These are phyloP conservation scores for Claviceps maximensis DNA, from an alignment of 2,329 filamentous ascomycete genomes.

Conservation along the genomic window DNA sequence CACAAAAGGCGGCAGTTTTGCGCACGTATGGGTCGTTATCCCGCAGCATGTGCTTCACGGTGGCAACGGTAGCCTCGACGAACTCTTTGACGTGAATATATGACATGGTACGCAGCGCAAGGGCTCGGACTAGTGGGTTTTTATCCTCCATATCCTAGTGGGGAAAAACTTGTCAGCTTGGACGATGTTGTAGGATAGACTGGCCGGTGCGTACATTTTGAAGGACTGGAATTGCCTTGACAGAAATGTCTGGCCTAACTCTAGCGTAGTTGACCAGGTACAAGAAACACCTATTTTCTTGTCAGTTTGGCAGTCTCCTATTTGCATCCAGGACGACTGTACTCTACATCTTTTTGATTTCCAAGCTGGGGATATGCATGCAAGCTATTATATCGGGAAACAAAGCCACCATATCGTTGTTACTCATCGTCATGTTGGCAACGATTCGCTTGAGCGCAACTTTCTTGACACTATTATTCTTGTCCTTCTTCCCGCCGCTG, in stretches of 20 bases:
- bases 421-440: conserved; percentile 99
- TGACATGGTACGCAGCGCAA: conserved; percentile 88
- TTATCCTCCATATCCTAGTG: conserved; percentile 78
- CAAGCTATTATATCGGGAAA: conserved; percentile 92
- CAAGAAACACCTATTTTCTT: conserved; percentile 68
- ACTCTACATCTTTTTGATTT: conserved; percentile 96
- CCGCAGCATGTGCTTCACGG: conserved; percentile 69
- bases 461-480: conserved; percentile 90
- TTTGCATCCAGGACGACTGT: neutral
- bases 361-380: conserved; percentile 87
- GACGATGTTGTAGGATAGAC: neutral
- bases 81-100: conserved; percentile 96
- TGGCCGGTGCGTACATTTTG: conserved; percentile 46
- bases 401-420: conserved; percentile 97
- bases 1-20: conserved; percentile 91
- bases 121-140: conserved; percentile 82
- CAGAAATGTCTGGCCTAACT: conserved; percentile 82
- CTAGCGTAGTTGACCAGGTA: conserved; percentile 95
- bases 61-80: conserved; percentile 75
- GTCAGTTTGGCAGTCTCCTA: neutral
- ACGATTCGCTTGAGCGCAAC: conserved; percentile 99
- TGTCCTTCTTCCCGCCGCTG: conserved; percentile 93
- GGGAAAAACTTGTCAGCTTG: neutral
- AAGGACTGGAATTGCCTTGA: conserved; percentile 83
- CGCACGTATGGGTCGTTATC: conserved; percentile 92